Evolutionary conservation across 352 stramenopile genomes (phyloP), one percentile per base, ranked within the genome.

Genomic region (Pythium folliculosum): DNA sequence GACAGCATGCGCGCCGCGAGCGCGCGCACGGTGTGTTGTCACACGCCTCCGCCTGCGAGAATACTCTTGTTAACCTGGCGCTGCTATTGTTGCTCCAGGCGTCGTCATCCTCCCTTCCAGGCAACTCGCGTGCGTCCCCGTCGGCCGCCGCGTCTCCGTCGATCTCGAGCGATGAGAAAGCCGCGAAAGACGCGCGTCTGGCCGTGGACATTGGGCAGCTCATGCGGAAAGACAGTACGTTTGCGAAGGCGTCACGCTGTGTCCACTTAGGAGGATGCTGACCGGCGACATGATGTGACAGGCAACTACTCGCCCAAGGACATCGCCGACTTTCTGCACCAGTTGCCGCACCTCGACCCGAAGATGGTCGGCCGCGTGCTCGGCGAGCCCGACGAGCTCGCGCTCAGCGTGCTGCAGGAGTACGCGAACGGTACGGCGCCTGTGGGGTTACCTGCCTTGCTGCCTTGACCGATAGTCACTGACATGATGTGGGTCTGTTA

Each of bases 291-390:
- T n/a, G 22, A 38, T 40, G 10, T 21, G 45, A 45, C 27, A 87
- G 78, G 69, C 32, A 67, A 73, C 22, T 80, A 77, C 30, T 69
- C 76, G 6, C 82, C 84, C 2, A 81, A 78, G 23, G 77, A 89
- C 17, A 78, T 92, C 32, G 84, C 84, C 0, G 70, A 86, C 32
- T 89, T 85, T 52, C 52, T 93, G 45, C 82, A 89, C 49, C 73
- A 88, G 55, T 77, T 86, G 63, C 81, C 81, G 25, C 82, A 91
- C 65, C 71, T 81, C 12, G 81, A 93, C 67, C 78, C 78, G 0
- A 85, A 86, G 69, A 85, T 89, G 82, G 84, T 92, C 14, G 85
- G 85, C 1, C 77, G 77, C 16, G 72, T 92, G 27, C 76, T 94
- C 8, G 85, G 85, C 8, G 80, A 94, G 64, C 82, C 82, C 1